Conservation (phyloP, 306 rosid species). For the Cucumis melo region DNA sequence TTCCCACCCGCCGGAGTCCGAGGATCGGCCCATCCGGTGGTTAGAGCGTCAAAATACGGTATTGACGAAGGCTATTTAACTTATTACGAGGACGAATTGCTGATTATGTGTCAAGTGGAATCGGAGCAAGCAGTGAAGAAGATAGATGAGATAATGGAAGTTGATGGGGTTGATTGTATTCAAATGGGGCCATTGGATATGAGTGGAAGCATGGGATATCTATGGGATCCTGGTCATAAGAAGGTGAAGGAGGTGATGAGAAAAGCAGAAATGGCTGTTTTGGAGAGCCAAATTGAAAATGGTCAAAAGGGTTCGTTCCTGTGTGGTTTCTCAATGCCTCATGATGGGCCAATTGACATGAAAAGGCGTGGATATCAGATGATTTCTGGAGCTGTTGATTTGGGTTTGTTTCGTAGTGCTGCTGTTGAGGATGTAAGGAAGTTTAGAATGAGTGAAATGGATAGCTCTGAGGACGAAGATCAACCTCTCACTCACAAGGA, state of each 20-base stretch:
- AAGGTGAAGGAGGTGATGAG: slow-evolving; percentile 46
- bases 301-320: slow-evolving; percentile 31
- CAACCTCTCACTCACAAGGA: slow-evolving; percentile 5
- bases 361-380: slow-evolving; percentile 54
- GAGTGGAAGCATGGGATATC: slow-evolving; percentile 60
- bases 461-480: slow-evolving; percentile 25
- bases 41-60: slow-evolving; percentile 60
- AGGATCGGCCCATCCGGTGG: slow-evolving; percentile 70
- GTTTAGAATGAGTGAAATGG: slow-evolving; percentile 29
- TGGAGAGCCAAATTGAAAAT: slow-evolving; percentile 18
- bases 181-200: slow-evolving; percentile 87
- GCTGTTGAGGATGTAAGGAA: slow-evolving; percentile 51
- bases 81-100: slow-evolving; percentile 45
- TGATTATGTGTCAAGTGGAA: slow-evolving; percentile 63
- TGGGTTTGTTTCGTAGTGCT: slow-evolving; percentile 43
- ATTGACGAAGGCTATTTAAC: slow-evolving; percentile 57
- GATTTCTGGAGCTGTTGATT: slow-evolving; percentile 53
- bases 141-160: slow-evolving; percentile 33
- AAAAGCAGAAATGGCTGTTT: slow-evolving; percentile 42
- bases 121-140: slow-evolving; percentile 36
- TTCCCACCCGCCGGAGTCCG: slow-evolving; percentile 59
- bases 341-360: slow-evolving; percentile 37
- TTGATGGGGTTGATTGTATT: slow-evolving; percentile 69
- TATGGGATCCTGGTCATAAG: slow-evolving; percentile 71
- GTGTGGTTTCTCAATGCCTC: slow-evolving; percentile 42